These are phyloP conservation scores for Pythium folliculosum DNA, from an alignment of 352 stramenopile genomes.

Conservation along the genomic window DNA sequence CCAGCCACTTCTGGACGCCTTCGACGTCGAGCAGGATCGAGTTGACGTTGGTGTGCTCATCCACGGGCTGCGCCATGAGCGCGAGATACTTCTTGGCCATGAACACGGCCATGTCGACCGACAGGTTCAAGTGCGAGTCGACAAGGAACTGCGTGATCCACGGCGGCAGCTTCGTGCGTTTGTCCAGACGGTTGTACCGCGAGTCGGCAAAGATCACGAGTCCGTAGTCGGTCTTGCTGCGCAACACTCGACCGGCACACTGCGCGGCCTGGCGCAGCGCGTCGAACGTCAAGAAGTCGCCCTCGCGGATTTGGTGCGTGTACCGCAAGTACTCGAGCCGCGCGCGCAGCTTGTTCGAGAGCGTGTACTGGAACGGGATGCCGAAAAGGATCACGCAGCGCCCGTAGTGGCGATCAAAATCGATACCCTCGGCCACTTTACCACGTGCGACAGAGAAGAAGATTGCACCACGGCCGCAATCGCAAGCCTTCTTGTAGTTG, in stretches of 20 bases:
- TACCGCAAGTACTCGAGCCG: slow-evolving; percentile 97
- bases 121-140: slow-evolving; percentile 96
- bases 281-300: slow-evolving; percentile 99
- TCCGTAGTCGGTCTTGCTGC: slow-evolving; percentile 99
- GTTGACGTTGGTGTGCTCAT: slow-evolving; percentile 90
- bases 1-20: slow-evolving; percentile 83
- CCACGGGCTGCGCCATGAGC: slow-evolving; percentile 96
- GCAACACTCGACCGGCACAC: slow-evolving; percentile 97
- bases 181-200: slow-evolving; percentile 98
- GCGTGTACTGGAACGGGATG: slow-evolving; percentile 99
- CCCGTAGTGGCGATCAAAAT: slow-evolving; percentile 99
- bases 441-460: slow-evolving; percentile 98
- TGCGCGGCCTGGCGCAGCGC: slow-evolving; percentile 97
- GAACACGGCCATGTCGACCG: slow-evolving; percentile 95
- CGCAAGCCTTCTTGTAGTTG: slow-evolving; percentile 98
- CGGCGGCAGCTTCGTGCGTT: slow-evolving; percentile 97
- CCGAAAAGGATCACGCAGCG: slow-evolving; percentile 98
- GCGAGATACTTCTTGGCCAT: slow-evolving; percentile 96
- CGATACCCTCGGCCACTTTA: slow-evolving; percentile 99
- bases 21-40: slow-evolving; percentile 93
- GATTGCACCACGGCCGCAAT: slow-evolving; percentile 94
- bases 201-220: slow-evolving; percentile 98
- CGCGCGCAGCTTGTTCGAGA: slow-evolving; percentile 92
- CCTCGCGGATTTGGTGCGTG: slow-evolving; percentile 91
- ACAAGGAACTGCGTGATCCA: slow-evolving; percentile 98